phyloP scores from a whole-genome alignment of 2,329 filamentous ascomycete species.

The Alternaria solani region DNA sequence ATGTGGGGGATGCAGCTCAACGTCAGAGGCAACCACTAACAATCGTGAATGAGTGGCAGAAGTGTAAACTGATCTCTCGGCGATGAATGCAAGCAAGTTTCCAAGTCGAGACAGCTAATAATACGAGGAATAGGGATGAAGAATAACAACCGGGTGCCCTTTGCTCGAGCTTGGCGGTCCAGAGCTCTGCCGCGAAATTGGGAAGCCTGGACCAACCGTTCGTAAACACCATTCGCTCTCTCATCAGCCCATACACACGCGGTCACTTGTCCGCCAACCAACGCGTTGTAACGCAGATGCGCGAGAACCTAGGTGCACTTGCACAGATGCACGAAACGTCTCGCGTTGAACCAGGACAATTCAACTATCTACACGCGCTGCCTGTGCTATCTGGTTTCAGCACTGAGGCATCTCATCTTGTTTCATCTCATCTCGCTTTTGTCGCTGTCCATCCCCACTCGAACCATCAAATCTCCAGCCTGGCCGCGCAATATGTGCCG shows the following conservation, averaged over 20 bases:
- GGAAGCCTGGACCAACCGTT: constrained; percentile 17
- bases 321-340: background rate
- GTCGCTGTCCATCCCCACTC: background rate
- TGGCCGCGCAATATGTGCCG: constrained; percentile 5
- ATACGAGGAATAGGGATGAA: constrained; percentile 17
- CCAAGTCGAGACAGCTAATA: constrained; percentile 4
- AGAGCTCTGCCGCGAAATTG: constrained; percentile 19
- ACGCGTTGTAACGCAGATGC: background rate
- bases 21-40: constrained; percentile 16
- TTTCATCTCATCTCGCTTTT: background rate
- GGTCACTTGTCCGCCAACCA: background rate
- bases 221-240: constrained; percentile 6
- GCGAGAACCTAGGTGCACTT: background rate
- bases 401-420: background rate
- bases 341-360: background rate
- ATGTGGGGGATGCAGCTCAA: constrained; percentile 30
- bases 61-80: background rate
- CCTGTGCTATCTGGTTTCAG: background rate
- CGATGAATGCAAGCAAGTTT: constrained; percentile 1
- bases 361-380: background rate
- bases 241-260: background rate
- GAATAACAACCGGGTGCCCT: constrained; percentile 1
- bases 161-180: constrained; percentile 9
- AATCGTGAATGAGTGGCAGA: constrained; percentile 20
- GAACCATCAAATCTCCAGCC: background rate